phyloP scores from a whole-genome alignment of 805 yeast genomes.

The Jamesozyma spencerorum region DNA sequence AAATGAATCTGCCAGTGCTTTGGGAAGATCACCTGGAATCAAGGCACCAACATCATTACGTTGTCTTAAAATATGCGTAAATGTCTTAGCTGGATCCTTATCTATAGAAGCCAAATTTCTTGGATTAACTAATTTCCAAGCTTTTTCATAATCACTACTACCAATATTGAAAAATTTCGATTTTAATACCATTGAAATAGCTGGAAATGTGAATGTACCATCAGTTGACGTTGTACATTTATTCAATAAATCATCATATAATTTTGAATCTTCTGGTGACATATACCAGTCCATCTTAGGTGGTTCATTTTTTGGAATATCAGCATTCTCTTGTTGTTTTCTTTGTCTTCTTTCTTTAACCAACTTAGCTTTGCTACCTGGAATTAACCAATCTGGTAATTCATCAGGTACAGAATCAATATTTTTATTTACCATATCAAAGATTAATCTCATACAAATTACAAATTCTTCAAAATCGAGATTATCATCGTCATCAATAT shows the following conservation, averaged over 20 bases:
- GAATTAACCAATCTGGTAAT: constrained; percentile 88
- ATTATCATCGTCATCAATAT: constrained; percentile 83
- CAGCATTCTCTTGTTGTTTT: constrained; percentile 31
- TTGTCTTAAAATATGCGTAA: constrained; percentile 84
- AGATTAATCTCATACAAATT: constrained; percentile 90
- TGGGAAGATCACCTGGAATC: constrained; percentile 92
- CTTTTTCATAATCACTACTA: constrained; percentile 71
- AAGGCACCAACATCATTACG: constrained; percentile 70
- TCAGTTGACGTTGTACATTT: constrained; percentile 49
- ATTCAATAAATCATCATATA: constrained; percentile 71
- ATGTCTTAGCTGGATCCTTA: constrained; percentile 84
- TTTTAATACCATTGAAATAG: constrained; percentile 56
- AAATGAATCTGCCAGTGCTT: constrained; percentile 82
- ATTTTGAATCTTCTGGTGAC: constrained; percentile 72
- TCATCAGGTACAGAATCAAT: constrained; percentile 51
- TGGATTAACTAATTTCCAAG: constrained; percentile 95
- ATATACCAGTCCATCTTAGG: constrained; percentile 86
- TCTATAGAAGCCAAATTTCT: constrained; percentile 79
- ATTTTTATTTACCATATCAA: constrained; percentile 78
- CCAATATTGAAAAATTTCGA: constrained; percentile 64
- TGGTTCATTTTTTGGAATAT: constrained; percentile 14
- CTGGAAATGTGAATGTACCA: constrained; percentile 72
- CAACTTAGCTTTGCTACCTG: constrained; percentile 77
- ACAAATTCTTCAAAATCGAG: constrained; percentile 97
- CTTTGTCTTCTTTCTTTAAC: constrained; percentile 72